These are phyloP conservation scores for Beauveria pseudobassiana DNA, from an alignment of 2,329 filamentous ascomycete species.

Conservation along the genomic window DNA sequence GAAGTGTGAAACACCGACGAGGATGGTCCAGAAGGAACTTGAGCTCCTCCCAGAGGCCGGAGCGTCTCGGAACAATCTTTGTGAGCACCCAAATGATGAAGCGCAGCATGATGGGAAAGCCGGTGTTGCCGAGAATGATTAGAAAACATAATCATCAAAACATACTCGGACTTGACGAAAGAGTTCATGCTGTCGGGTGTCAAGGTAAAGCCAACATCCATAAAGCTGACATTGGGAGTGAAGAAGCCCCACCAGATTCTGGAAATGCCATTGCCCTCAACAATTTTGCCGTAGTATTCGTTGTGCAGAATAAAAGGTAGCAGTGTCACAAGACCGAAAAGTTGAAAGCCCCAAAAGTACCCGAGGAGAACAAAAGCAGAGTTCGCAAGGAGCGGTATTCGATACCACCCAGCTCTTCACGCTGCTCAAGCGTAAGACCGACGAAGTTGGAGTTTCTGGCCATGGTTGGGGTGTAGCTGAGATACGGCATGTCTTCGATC, in stretches of 20 bases:
- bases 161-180: constrained; percentile 70
- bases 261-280: constrained; percentile 54
- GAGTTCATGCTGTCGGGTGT: constrained; percentile 92
- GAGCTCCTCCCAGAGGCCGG: constrained; percentile 80
- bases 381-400: constrained; percentile 92
- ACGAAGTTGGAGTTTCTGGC: constrained; percentile 90
- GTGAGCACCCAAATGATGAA: constrained; percentile 83
- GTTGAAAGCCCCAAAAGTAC: constrained; percentile 80
- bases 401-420: constrained; percentile 91
- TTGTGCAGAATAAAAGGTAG: constrained; percentile 72
- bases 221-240: constrained; percentile 81
- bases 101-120: constrained; percentile 88
- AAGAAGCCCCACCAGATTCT: constrained; percentile 90
- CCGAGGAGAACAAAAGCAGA: constrained; percentile 61
- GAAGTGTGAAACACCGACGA: constrained; percentile 86
- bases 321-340: constrained; percentile 66
- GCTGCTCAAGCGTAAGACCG: constrained; percentile 79
- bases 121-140: constrained; percentile 91
- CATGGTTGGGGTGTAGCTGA: constrained; percentile 89
- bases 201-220: constrained; percentile 88
- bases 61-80: constrained; percentile 54
- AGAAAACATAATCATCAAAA: constrained; percentile 75
- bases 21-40: constrained; percentile 90
- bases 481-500: constrained; percentile 67
- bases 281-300: constrained; percentile 53